Base-by-base conservation (phyloP, 805 yeast genomes). In the Blastobotrys mokoenaii region DNA sequence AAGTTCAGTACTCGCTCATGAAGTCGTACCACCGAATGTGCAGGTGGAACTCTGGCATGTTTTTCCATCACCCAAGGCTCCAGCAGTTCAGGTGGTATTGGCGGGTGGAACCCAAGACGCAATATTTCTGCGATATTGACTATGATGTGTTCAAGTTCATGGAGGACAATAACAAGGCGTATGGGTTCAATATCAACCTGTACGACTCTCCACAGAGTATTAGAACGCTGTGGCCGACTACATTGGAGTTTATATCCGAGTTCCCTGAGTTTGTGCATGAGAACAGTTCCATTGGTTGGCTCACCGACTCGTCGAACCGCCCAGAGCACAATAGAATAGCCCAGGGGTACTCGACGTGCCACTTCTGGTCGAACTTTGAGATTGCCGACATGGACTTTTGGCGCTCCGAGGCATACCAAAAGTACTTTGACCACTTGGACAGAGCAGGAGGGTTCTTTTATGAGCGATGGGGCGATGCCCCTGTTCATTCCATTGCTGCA, bases 401-500 rank as follows among this genome's bases (percentile, higher is more conserved):
- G 64, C 66, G 95, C 43, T 65, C 73, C 18, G 80, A 82, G 44
- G 77, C 87, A 1, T 87, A 86, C 58, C 66, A 70, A 33, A 63
- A 65, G 10, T 86, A 83, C 77, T 76, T 81, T 56, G 66, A 80
- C 29, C 65, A 69, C 55, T 64, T 87, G 34, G 95, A 86, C 46
- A 49, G 69, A 2, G 63, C 79, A 1, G 93, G 94, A 15, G 90
- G 90, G 3, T 86, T 86, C 57, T 87, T 84, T 61, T 87, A 87
- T 56, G 95, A 87, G 61, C 66, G 95, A 46, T 86, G 95, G 95
- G 95, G 95, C 2, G 96, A 86, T 66, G 95, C 95, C 0, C 95
- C 95, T 0, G 93, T 86, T 1, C 93, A 85, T 60, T 77, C 88
- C 2, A 57, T 87, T 38, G 95, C 90, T 0, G 63, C 85, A 31